Base-by-base conservation (phyloP, 306 rosid genomes). In the Styphnolobium japonicum region DNA sequence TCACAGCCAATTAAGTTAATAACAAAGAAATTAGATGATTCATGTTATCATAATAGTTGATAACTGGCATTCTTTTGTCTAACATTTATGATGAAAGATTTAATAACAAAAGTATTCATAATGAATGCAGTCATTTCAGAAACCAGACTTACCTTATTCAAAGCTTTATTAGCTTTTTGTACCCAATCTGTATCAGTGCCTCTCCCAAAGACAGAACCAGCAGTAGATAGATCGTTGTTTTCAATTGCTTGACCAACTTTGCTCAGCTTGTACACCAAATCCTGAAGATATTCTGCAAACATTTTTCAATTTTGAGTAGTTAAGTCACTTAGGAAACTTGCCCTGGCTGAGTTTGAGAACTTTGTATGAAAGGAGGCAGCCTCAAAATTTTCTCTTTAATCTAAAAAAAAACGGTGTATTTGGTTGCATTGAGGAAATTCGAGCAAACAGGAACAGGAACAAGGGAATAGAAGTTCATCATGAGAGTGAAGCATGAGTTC, bases 221-320 rank as follows among this genome's bases (percentile, higher is more conserved):
- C 99, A 7, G 86, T 19, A 2, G 91, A 49, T 40, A 91, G 81
- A 86, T 96, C 96, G 72, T 90, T 88, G 8, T 77, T 85, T 12
- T 93, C 99, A 40, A 96, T 90, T 51, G 99, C 98, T 76, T 89
- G 92, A 71, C 98, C 99, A 73, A 89, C 92, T 90, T 84, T 89
- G 86, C 94, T 93, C 75, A 93, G 82, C 87, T 86, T 93, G 88
- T 86, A 90, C 81, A 95, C 98, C 67, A 93, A 23, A 19, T 90
- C 96, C 87, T 95, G 98, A 64, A 93, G 92, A 82, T 91, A 91
- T 49, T 81, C 98, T 95, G 90, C 85, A 76, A 75, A 69, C 62
- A 27, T 45, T 65, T 43, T 65, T 71, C 52, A 46, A 23, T 40
- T 31, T 58, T 48, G 9, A 84, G 51, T 43, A 7, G 34, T 43